phyloP scores from a whole-genome alignment of 2,329 filamentous ascomycete species.

The Cyphellophora europaea region DNA sequence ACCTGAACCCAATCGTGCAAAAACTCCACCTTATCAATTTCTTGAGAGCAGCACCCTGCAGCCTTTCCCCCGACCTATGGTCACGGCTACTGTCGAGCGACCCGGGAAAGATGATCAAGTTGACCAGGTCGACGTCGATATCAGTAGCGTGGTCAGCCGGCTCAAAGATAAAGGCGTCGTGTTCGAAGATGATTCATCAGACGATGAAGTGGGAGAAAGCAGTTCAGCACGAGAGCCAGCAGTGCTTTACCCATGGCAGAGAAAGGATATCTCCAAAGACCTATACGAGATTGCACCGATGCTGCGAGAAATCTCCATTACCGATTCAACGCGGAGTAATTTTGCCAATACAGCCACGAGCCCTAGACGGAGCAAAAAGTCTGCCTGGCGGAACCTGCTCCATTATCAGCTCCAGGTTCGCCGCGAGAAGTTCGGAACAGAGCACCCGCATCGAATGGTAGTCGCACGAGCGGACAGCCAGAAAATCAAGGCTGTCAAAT shows the following conservation, averaged over 20 bases:
- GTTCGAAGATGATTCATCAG: constrained; percentile 11
- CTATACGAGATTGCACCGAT: constrained; percentile 2
- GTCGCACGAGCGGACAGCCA: background rate
- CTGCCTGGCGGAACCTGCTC: constrained; percentile 8
- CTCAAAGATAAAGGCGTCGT: constrained; percentile 8
- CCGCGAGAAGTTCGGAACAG: constrained; percentile 6
- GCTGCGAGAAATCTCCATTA: background rate
- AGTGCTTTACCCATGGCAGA: background rate
- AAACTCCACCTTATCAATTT: too few relatives aligned
- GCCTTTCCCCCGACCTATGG: too few relatives aligned
- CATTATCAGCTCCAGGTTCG: constrained; percentile 8
- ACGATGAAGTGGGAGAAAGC: background rate
- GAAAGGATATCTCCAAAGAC: background rate
- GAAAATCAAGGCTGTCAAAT: constrained; percentile 4
- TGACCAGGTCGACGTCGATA: background rate
- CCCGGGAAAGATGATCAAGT: too few relatives aligned
- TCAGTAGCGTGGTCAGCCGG: background rate
- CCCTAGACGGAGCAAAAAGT: constrained; percentile 7
- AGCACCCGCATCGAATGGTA: constrained; percentile 12
- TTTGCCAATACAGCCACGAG: background rate
- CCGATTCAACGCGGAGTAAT: background rate
- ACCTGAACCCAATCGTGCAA: too few relatives aligned
- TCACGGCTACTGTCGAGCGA: too few relatives aligned
- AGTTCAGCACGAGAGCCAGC: background rate
- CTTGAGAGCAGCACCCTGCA: too few relatives aligned